These are phyloP conservation scores for Bocquillonia castaneifolia DNA, from an alignment of 441 rosid species.

Conservation along the genomic window DNA sequence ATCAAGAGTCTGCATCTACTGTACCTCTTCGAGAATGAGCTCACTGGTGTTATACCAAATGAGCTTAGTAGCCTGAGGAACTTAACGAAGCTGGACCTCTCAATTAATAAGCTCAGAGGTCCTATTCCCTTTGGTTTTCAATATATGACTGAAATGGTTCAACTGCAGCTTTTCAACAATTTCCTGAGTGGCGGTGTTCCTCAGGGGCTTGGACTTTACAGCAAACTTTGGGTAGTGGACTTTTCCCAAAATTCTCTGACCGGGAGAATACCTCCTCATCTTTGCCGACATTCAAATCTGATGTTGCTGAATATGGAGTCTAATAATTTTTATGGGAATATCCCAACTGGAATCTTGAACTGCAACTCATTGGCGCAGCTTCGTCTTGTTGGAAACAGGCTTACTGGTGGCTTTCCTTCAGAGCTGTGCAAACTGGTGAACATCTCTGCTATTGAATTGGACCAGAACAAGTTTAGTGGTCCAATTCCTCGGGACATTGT, in stretches of 20 bases:
- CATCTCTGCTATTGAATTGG: conserved; percentile 79
- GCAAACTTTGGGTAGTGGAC: conserved; percentile 84
- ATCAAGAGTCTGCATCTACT: conserved; percentile 57
- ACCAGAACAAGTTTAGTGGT: conserved; percentile 77
- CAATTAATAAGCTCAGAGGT: conserved; percentile 72
- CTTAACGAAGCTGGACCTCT: conserved; percentile 78
- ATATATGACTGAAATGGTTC: conserved; percentile 55
- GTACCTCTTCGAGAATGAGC: conserved; percentile 79
- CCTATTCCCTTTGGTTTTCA: conserved; percentile 74
- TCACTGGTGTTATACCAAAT: conserved; percentile 71
- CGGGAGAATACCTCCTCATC: conserved; percentile 74
- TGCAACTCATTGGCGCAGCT: conserved; percentile 72
- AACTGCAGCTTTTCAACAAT: conserved; percentile 82
- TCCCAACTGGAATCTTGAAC: conserved; percentile 56
- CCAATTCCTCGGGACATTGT: conserved; percentile 64
- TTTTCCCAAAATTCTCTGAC: conserved; percentile 68
- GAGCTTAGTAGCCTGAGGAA: conserved; percentile 67
- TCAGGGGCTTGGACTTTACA: conserved; percentile 61
- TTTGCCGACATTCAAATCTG: conserved; percentile 60
- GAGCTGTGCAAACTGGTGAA: conserved; percentile 74
- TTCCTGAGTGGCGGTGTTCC: conserved; percentile 69
- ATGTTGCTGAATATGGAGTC: conserved; percentile 69
- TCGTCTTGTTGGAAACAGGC: conserved; percentile 61
- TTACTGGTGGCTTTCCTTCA: conserved; percentile 81
- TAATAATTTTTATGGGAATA: conserved; percentile 61